A percentile compares a stretch with the other conserved stretches of the same genome.
Conservation (phyloP, 306 rosid genomes). For the Mucuna pruriens region DNA sequence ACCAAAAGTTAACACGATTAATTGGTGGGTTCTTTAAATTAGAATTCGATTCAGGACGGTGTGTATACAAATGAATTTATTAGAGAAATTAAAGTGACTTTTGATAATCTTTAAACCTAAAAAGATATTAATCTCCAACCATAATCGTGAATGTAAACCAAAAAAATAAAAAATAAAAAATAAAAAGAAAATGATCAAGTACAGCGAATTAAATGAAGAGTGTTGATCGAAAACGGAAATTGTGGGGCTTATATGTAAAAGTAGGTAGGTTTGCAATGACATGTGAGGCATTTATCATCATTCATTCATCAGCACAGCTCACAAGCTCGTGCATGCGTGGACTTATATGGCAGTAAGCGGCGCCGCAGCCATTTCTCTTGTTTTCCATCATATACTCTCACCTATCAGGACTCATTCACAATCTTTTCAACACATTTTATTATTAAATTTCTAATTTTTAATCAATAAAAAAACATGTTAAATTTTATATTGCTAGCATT, state of each 20-base stretch:
- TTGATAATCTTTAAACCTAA: background rate
- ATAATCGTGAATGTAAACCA: background rate
- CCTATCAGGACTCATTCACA: no score
- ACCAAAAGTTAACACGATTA: background rate
- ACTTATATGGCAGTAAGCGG: constrained; percentile 35
- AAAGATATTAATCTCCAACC: background rate
- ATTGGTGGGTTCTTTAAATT: background rate
- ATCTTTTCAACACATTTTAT: no score
- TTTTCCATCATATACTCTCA: constrained; percentile 34
- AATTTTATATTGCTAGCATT: no score
- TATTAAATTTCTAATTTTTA: no score
- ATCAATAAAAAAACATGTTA: no score
- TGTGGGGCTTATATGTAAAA: background rate
- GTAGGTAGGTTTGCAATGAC: background rate
- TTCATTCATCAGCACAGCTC: constrained; percentile 45
- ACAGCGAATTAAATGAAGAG: background rate
- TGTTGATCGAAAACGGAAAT: background rate
- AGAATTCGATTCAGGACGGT: background rate
- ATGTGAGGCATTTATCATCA: constrained; percentile 45
- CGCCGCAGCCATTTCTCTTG: constrained; percentile 53
- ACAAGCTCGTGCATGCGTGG: constrained; percentile 43
- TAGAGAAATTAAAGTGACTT: no score
- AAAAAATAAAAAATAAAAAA: background rate
- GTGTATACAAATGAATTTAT: background rate
- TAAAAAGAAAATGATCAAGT: background rate